Percentiles rank a stretch among this genome's conserved stretches.
Conservation (phyloP, 306 rosid genomes). For the Gastrolobium bilobum region DNA sequence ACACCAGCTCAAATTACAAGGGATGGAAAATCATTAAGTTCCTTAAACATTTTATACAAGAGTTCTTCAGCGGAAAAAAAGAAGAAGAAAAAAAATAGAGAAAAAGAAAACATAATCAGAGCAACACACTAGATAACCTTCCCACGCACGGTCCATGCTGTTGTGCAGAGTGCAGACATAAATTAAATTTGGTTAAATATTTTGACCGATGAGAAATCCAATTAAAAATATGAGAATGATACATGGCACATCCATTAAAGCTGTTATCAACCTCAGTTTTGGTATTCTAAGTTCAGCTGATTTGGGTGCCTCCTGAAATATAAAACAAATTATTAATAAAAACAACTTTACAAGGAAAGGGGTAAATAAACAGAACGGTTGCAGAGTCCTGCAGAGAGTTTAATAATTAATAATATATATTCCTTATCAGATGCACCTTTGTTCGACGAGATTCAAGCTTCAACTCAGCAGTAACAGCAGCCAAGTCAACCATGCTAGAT, state of each 20-base stretch:
- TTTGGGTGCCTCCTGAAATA: constrained; percentile 8
- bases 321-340: not conserved
- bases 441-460: not conserved
- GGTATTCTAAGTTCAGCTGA: not conserved
- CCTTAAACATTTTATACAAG: not conserved
- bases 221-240: constrained; percentile 11
- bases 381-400: no score
- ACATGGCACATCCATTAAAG: not conserved
- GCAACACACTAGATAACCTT: no score
- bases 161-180: not conserved
- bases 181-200: not conserved
- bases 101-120: not conserved
- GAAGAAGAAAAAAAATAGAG: no score
- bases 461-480: constrained; percentile 11
- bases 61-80: not conserved
- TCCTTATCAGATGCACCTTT: not conserved
- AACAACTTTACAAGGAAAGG: not conserved
- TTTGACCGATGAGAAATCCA: not conserved
- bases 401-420: not conserved
- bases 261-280: not conserved
- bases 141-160: no score
- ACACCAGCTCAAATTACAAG: not conserved
- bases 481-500: constrained; percentile 24
- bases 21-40: not conserved
- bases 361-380: not conserved